A percentile compares a stretch with the other conserved stretches of the same genome.
Conservation (phyloP, 208 protist genomes). For the Trypanosoma mega region DNA sequence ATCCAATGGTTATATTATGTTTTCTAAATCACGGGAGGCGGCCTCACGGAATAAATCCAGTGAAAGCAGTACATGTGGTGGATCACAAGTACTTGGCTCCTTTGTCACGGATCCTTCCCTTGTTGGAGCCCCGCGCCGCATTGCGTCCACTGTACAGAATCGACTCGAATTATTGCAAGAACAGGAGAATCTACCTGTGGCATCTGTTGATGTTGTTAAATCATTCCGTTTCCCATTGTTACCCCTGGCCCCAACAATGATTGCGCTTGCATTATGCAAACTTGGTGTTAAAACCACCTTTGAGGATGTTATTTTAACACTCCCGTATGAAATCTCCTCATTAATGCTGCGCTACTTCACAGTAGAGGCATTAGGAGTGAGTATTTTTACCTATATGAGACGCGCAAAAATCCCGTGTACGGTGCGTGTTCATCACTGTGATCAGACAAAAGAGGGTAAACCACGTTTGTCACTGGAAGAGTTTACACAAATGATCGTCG, state of each 20-base stretch:
- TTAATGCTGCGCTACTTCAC: conserved; percentile 77
- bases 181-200: conserved; percentile 32
- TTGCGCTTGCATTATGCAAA: conserved; percentile 65
- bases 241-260: conserved; percentile 76
- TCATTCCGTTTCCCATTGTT: conserved; percentile 61
- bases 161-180: conserved; percentile 61
- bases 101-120: conserved; percentile 15
- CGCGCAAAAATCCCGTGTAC: conserved; percentile 32
- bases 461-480: conserved; percentile 36
- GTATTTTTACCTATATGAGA: conserved; percentile 58
- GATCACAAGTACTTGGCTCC: conserved; percentile 19
- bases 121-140: conserved; percentile 53
- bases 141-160: conserved; percentile 61
- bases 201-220: conserved; percentile 27
- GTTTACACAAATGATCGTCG: conserved; percentile 54
- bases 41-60: conserved; percentile 21
- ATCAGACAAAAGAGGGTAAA: conserved; percentile 32
- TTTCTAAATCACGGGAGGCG: conserved; percentile 46
- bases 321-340: conserved; percentile 76
- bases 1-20: conserved; percentile 82
- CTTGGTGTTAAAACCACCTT: conserved; percentile 65
- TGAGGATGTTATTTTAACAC: conserved; percentile 70
- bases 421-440: conserved; percentile 57
- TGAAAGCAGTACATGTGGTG: conserved; percentile 18
- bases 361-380: conserved; percentile 74